Evolutionary conservation across 306 rosid species (phyloP).

Genomic region (Lablab purpureus): DNA sequence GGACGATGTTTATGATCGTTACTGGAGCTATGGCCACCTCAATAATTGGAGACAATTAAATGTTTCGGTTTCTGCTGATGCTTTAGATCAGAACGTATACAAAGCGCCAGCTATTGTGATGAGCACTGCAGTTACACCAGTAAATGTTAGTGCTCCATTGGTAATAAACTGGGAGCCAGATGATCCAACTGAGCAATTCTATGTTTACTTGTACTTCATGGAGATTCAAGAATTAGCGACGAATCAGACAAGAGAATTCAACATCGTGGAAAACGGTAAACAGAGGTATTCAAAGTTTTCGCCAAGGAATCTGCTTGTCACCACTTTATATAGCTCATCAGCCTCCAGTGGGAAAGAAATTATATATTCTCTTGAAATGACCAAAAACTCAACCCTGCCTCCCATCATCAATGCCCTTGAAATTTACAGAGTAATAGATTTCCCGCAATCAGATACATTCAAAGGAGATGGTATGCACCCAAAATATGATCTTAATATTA

Average conservation of each 20-base stretch:
- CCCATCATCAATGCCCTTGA: slow-evolving; percentile 58
- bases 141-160: slow-evolving; percentile 36
- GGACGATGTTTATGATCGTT: slow-evolving; percentile 48
- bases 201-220: slow-evolving; percentile 49
- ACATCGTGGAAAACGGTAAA: slow-evolving; percentile 2
- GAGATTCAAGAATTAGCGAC: slow-evolving; percentile 37
- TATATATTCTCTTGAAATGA: not conserved
- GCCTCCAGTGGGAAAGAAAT: not conserved
- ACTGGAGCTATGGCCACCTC: not conserved
- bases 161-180: not conserved
- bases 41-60: not conserved
- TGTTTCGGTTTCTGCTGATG: not conserved
- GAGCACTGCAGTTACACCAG: slow-evolving; percentile 43
- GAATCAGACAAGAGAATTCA: slow-evolving; percentile 51
- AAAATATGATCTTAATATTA: not conserved
- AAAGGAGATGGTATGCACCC: slow-evolving; percentile 48
- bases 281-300: not conserved
- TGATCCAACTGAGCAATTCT: not conserved
- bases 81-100: not conserved
- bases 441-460: slow-evolving; percentile 38
- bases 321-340: not conserved
- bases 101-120: slow-evolving; percentile 36
- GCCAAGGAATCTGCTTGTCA: not conserved
- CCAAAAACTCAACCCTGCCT: slow-evolving; percentile 46
- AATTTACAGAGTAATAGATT: not conserved